These are phyloP conservation scores for Marasmius sp. DNA, from an alignment of 1,284 basidiomycete species.

Conservation along the genomic window DNA sequence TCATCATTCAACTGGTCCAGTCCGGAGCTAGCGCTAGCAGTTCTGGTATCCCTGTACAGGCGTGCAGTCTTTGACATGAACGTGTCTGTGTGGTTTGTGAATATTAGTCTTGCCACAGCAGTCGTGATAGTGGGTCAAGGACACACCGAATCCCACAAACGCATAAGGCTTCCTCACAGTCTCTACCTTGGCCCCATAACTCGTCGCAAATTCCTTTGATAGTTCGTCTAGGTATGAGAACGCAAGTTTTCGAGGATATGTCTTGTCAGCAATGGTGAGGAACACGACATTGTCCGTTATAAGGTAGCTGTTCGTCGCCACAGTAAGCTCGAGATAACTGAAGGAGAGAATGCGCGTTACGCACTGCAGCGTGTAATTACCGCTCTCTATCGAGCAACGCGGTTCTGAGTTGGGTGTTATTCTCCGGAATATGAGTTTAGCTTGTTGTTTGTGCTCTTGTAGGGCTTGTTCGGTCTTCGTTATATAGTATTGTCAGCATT, in stretches of 20 bases:
- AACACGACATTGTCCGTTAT: conserved; percentile 93
- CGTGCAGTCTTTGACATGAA: conserved; percentile 99
- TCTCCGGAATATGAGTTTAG: conserved; percentile 94
- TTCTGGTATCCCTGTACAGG: conserved; percentile 91
- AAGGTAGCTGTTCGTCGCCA: conserved; percentile 71
- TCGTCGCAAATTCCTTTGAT: conserved; percentile 90
- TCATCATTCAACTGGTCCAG: conserved; percentile 94
- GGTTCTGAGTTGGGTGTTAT: conserved; percentile 94
- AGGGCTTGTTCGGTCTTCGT: conserved; percentile 86
- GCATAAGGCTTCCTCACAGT: conserved; percentile 88
- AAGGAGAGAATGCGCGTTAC: conserved; percentile 25
- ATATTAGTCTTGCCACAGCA: conserved; percentile 1
- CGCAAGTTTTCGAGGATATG: conserved; percentile 95
- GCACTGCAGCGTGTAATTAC: conserved; percentile 91
- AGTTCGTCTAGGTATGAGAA: conserved; percentile 98
- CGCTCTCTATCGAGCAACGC: conserved; percentile 95
- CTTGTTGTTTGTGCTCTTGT: conserved; percentile 97
- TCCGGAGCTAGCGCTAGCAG: conserved; percentile 72
- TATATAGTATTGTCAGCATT: conserved; percentile 17
- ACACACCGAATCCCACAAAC: conserved; percentile 91
- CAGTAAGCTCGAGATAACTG: conserved; percentile 13
- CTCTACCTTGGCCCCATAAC: conserved; percentile 91
- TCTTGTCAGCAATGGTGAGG: conserved; percentile 93
- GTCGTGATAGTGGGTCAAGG: not conserved
- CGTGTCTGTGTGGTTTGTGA: conserved; percentile 62